Base-by-base conservation (phyloP, 352 stramenopile species). In the Globisporangium iwayamae region DNA sequence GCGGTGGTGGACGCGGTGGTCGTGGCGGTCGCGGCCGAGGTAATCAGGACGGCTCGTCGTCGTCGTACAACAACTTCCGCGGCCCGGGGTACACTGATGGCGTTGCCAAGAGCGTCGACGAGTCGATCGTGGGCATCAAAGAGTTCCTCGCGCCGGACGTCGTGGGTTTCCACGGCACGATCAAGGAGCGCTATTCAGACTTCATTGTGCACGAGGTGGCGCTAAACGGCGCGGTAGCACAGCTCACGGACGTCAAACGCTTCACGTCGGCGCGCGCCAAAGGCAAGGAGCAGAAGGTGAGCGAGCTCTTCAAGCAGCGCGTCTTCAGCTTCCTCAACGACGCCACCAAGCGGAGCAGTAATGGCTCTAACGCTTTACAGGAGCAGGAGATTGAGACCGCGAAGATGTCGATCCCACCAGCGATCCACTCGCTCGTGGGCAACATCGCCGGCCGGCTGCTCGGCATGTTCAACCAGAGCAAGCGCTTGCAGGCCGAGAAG, bases 161-260 rank as follows among this genome's bases (percentile, higher is more conserved):
- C 22, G 53, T 59, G 0, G 87, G 90, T 20, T 97, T 97, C 70
- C 79, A 87, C 60, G 90, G 90, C 7, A 75, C 89, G 20, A 85
- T 92, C 61, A 97, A 97, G 67, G 79, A 96, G 70, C 85, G 91
- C 2, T 98, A 89, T 73, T 96, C 89, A 62, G 91, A 98, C 70
- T 98, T 98, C 75, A 71, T 97, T 38, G 91, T 98, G 62, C 87
- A 81, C 22, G 91, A 98, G 59, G 83, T 97, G 52, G 73, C 79
- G 14, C 63, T 79, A 3, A 66, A 75, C 22, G 81, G 87, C 22
- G 52, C 75, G 0, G 72, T 94, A 47, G 85, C 85, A 62, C 69
- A 57, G 20, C 76, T 96, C 52, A 85, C 79, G 20, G 74, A 92
- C 45, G 78, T 89, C 13, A 78, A 85, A 63, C 75, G 78, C 30